phyloP scores from a whole-genome alignment of 306 rosid genomes.

The Pyrus communis region DNA sequence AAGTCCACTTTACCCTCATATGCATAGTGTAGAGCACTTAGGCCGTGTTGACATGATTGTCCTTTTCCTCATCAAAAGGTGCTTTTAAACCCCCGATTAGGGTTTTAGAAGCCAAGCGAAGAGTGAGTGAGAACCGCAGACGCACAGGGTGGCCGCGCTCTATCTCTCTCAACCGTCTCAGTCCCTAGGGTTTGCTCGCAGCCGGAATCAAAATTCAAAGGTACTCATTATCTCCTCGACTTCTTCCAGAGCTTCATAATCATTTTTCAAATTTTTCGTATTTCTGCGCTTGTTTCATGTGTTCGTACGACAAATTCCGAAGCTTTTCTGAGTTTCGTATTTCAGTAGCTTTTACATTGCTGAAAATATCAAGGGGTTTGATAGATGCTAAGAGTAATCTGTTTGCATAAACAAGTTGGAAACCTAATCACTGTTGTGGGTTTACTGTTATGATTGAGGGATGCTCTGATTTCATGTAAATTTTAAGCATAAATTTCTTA shows the following conservation, averaged over 20 bases:
- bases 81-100: conserved; percentile 1
- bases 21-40: background rate
- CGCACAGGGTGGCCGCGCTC: background rate
- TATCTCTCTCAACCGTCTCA: background rate
- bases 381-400: background rate
- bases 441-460: background rate
- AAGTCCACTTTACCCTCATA: background rate
- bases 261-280: background rate
- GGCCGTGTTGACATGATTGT: background rate
- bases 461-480: background rate
- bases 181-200: background rate
- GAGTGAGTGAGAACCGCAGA: background rate
- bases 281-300: background rate
- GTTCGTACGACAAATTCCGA: background rate
- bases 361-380: background rate
- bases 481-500: background rate
- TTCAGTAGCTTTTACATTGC: background rate
- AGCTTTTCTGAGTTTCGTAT: background rate
- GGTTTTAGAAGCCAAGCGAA: background rate
- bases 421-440: background rate
- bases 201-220: background rate
- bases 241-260: background rate
- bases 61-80: background rate
- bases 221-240: background rate
- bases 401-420: background rate